phyloP scores from a whole-genome alignment of 352 stramenopile species.

The Pilasporangium apinafurcum region DNA sequence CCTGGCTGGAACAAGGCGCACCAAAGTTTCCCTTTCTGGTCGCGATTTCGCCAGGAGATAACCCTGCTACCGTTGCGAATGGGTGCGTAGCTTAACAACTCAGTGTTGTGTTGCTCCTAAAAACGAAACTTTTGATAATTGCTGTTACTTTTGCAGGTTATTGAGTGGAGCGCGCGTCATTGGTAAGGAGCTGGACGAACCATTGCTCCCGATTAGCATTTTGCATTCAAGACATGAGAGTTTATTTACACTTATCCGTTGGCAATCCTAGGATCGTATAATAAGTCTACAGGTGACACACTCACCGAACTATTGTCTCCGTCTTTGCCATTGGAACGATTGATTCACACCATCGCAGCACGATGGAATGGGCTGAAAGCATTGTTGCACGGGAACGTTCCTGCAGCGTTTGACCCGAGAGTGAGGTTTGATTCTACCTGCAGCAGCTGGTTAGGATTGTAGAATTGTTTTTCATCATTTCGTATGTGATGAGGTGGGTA shows the following conservation, averaged over 20 bases:
- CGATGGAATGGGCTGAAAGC: constrained; percentile 36
- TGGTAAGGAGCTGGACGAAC: not conserved
- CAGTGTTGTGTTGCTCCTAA: not conserved
- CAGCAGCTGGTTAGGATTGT: not conserved
- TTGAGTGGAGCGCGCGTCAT: constrained; percentile 7
- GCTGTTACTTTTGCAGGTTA: constrained; percentile 4
- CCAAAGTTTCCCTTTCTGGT: constrained; percentile 69
- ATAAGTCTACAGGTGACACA: constrained; percentile 23
- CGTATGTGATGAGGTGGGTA: not conserved
- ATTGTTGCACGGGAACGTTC: constrained; percentile 32
- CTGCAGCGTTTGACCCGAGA: constrained; percentile 26
- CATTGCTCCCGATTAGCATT: not conserved
- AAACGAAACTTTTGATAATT: not conserved
- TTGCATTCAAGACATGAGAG: too few species aligned
- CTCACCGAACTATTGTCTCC: constrained; percentile 23
- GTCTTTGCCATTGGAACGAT: constrained; percentile 8
- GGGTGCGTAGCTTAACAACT: constrained; percentile 10
- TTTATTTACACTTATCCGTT: too few species aligned
- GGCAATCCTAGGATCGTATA: constrained; percentile 17
- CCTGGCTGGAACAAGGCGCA: constrained; percentile 41
- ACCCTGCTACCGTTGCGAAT: constrained; percentile 18
- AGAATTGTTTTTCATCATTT: too few species aligned
- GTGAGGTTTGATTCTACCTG: constrained; percentile 4
- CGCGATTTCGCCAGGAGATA: constrained; percentile 47
- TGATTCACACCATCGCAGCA: constrained; percentile 18